Evolutionary conservation across 1,284 basidiomycete genomes (phyloP).

Genomic region (Gymnopus androsaceus): DNA sequence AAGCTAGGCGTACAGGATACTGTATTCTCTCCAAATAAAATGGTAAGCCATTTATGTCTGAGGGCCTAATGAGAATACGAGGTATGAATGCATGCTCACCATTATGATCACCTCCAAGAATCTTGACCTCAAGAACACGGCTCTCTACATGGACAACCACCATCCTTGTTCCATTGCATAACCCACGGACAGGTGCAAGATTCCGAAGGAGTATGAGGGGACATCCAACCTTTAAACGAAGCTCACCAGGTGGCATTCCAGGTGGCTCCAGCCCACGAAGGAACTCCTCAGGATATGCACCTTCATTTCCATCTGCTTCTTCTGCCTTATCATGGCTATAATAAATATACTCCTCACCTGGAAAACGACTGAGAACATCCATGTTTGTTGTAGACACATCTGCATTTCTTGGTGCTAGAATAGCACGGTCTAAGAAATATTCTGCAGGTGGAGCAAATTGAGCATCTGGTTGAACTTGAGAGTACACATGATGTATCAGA

Average conservation of each 20-base stretch:
- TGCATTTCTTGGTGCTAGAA: slow-evolving; percentile 37
- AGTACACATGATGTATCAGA: slow-evolving; percentile 13
- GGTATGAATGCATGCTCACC: slow-evolving; percentile 35
- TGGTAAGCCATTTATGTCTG: slow-evolving; percentile 17
- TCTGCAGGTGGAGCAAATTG: slow-evolving; percentile 26
- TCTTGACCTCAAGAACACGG: slow-evolving; percentile 27
- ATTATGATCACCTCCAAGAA: slow-evolving; percentile 31
- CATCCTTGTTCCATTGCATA: slow-evolving; percentile 39
- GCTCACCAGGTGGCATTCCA: slow-evolving; percentile 26
- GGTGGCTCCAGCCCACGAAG: slow-evolving; percentile 22
- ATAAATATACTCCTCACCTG: slow-evolving; percentile 27
- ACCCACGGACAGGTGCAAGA: slow-evolving; percentile 30
- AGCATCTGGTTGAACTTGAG: slow-evolving; percentile 17
- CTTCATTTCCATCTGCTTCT: slow-evolving; percentile 3
- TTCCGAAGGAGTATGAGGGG: slow-evolving; percentile 40
- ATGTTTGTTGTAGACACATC: slow-evolving; percentile 38
- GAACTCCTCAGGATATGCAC: slow-evolving; percentile 19
- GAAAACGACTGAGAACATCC: slow-evolving; percentile 29
- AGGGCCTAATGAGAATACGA: slow-evolving; percentile 28
- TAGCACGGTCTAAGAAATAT: slow-evolving; percentile 38
- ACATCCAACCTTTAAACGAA: slow-evolving; percentile 27
- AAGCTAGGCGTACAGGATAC: slow-evolving; percentile 35
- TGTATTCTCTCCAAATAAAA: slow-evolving; percentile 25
- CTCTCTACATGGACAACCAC: slow-evolving; percentile 22
- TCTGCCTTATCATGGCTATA: slow-evolving; percentile 26